Base-by-base conservation (phyloP, 2,329 filamentous ascomycete species). In the Emergomyces pasteurianus region DNA sequence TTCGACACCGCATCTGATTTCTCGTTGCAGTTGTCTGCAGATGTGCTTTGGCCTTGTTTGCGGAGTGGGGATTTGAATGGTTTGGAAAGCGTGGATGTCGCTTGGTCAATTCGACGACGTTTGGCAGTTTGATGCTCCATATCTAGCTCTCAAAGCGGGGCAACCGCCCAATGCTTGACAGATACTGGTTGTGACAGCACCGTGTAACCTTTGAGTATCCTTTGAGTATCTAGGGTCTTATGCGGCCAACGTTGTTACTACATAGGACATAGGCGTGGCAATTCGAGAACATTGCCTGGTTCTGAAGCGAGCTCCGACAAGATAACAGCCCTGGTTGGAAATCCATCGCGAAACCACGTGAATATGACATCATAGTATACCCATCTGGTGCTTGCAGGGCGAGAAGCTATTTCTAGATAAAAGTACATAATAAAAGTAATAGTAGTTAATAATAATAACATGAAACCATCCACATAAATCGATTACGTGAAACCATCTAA, bases 31-130 rank as follows among this genome's bases (percentile, higher is more conserved):
- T 31, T 34, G 6, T 57, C 55, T 46, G 38, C 23, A 21, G 55
- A 21, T 31, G 38, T 21, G 16, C 28, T 31, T 40, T 36, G 55
- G 23, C 56, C 47, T 16, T 77, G 75, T 43, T 77, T 79, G 65
- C 80, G 82, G 63, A 87, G 80, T 16, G 86, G 87, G 53, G 87
- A 89, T 65, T 86, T 85, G 75, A 90, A 90, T 0, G 87, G 87
- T 69, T 86, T 87, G 63, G 81, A 80, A 55, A 89, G 80, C 7
- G 81, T 81, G n/a, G 77, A 78, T 26, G 79, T 74, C 46, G 82
- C 80, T 52, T 80, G 75, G 61, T 86, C 80, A 64, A 87, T 75
- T 65, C 84, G 83, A 63, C 86, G 84, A 57, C 85, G 82, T 75
- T 89, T 89, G 61, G 78, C 77, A 61, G 80, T 26, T 31, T 57